Evolutionary conservation across 371 early-diverging fungal species (phyloP).

Genomic region (Sporodiniella umbellata): DNA sequence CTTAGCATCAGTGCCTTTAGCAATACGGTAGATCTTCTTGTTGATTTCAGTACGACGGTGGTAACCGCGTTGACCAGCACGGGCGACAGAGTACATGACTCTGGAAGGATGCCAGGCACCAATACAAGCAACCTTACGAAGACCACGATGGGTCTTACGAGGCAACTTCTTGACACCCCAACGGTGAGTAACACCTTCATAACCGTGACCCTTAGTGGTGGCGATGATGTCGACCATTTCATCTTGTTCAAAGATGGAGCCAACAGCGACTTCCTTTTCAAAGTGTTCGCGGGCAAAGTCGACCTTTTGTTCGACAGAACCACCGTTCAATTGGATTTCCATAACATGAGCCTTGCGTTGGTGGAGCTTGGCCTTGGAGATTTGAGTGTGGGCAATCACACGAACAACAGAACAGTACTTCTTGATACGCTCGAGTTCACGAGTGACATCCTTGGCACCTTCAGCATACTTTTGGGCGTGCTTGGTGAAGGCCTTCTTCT

Average conservation of each 20-base stretch:
- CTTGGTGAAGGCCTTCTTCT: constrained; percentile 99
- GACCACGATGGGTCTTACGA: constrained; percentile 99
- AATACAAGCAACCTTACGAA: constrained; percentile 99
- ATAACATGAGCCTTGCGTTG: constrained; percentile 99
- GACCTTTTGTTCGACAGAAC: constrained; percentile 96
- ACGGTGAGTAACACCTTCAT: constrained; percentile 99
- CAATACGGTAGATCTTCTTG: constrained; percentile 99
- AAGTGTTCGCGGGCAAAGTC: constrained; percentile 97
- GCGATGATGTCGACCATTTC: constrained; percentile 99
- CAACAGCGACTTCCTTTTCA: constrained; percentile 95
- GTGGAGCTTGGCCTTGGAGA: constrained; percentile 90
- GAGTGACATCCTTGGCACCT: constrained; percentile 84
- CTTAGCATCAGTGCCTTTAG: constrained; percentile 83
- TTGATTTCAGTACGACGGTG: constrained; percentile 99
- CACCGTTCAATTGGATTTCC: constrained; percentile 99
- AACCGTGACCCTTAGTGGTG: constrained; percentile 99
- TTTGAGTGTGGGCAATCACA: constrained; percentile 98
- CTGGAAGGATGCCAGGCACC: constrained; percentile 99
- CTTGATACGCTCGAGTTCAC: constrained; percentile 97
- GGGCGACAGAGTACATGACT: constrained; percentile 99
- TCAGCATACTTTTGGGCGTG: constrained; percentile 97
- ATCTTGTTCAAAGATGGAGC: constrained; percentile 94
- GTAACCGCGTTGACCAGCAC: constrained; percentile 99
- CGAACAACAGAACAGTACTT: constrained; percentile 99
- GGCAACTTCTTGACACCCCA: constrained; percentile 99